Conservation (phyloP, 441 rosid species). For the Euphorbia celastroides region DNA sequence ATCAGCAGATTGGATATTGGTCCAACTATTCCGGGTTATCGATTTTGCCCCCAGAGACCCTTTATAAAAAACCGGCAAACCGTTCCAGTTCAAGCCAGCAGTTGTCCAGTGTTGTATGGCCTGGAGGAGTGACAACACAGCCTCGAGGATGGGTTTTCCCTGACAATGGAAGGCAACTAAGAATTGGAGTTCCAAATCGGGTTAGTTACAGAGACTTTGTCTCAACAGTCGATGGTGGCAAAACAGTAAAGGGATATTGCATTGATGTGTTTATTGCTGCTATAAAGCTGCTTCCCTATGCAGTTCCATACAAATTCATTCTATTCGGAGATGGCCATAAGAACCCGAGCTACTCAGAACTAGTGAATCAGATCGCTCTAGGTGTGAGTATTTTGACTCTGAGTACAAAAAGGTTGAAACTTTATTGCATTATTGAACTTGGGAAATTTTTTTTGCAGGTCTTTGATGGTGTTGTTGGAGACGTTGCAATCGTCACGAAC, state of each 20-base stretch:
- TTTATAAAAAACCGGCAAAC: conserved; percentile 50
- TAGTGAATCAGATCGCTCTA: conserved; percentile 48
- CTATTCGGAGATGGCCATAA: conserved; percentile 56
- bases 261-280: conserved; percentile 94
- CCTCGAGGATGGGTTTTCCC: conserved; percentile 97
- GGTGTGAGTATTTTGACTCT: conserved; percentile 47
- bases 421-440: background rate
- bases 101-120: conserved; percentile 66
- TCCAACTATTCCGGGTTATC: conserved; percentile 1
- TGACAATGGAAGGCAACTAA: conserved; percentile 68
- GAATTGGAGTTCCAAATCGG: conserved; percentile 77
- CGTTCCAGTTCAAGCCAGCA: conserved; percentile 38
- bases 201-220: conserved; percentile 51
- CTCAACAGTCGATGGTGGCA: conserved; percentile 37
- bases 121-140: conserved; percentile 43
- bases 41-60: conserved; percentile 40
- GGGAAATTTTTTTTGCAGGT: conserved; percentile 32
- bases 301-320: conserved; percentile 63
- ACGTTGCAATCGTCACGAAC: conserved; percentile 62
- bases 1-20: conserved; percentile 1
- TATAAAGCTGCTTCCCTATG: conserved; percentile 67
- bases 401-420: background rate
- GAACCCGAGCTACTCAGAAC: conserved; percentile 57
- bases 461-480: conserved; percentile 87
- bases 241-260: conserved; percentile 63